Evolutionary conservation across 306 rosid genomes (phyloP).

Genomic region (Parietaria judaica): DNA sequence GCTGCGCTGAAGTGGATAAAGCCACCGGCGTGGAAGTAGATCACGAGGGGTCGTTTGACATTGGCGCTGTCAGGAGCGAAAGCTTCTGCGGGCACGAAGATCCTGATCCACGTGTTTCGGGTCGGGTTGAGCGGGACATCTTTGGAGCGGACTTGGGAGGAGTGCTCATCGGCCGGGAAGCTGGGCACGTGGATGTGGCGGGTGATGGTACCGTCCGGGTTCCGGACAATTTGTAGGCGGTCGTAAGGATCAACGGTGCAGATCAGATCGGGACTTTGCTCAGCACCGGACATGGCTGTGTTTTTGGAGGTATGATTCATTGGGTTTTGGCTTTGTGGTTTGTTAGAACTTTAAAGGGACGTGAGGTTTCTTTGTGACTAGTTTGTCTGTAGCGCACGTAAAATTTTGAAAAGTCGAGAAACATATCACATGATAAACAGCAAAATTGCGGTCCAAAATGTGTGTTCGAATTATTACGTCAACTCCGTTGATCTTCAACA

Average conservation of each 20-base stretch:
- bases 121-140: constrained; percentile 38
- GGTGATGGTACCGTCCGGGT: constrained; percentile 13
- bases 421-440: no score
- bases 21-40: constrained; percentile 43
- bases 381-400: no score
- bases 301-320: no score
- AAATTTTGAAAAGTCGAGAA: no score
- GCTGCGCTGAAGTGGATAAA: constrained; percentile 33
- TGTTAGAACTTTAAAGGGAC: no score
- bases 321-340: no score
- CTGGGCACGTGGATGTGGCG: not conserved
- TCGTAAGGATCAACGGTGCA: constrained; percentile 4
- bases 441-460: no score
- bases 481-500: no score
- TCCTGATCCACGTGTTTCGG: constrained; percentile 33
- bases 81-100: constrained; percentile 29
- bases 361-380: no score
- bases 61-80: not conserved
- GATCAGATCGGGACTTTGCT: not conserved
- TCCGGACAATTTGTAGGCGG: not conserved
- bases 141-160: not conserved
- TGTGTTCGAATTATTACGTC: no score
- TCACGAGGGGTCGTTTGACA: constrained; percentile 26
- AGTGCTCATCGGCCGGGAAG: not conserved
- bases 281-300: not conserved